Base-by-base conservation (phyloP, 176 grass and related monocot species). In the Dactylis glomerata region DNA sequence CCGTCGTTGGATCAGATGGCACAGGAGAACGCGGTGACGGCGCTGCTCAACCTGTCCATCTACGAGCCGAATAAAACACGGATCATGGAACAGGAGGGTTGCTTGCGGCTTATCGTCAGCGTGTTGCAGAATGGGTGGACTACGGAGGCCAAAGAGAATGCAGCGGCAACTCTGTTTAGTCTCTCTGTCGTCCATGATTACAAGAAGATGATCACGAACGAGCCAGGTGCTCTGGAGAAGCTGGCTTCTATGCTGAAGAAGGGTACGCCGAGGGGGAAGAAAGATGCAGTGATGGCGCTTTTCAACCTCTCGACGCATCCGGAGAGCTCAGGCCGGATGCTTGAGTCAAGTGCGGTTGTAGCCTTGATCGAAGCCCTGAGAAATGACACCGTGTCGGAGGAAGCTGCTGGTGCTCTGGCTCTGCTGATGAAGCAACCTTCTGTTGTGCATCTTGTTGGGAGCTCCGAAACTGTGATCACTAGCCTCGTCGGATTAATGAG, bases 241-340 rank as follows among this genome's bases (percentile, higher is more conserved):
- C 78, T 99, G 54, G 89, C 93, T 22, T 46, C 28, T 70, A 83
- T 99, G 88, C 80, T 99, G 81, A 99, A 74, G 52, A 90, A 91
- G 47, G 96, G 93, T 36, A 95, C 91, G 6, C 10, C 87, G 6
- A 98, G 96, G 83, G 96, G 96, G 27, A 93, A 84, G 88, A 98
- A 98, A 74, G 96, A 98, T 75, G 96, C 96, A 27, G 96, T 98
- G 38, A 98, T 98, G 96, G 96, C 96, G 6, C 78, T 98, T 37
- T 98, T 98, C 87, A 98, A 98, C 83, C 91, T 98, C 65, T 98
- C 96, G 1, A 98, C 93, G 1, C 93, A 98, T 81, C 89, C 91
- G 46, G 93, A 98, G 68, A 95, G 93, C 83, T 92, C 93, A 68
- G 24, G 23, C 14, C 79, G 84, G 73, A 93, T 98, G 96, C 79